A percentile compares a stretch with the other conserved stretches of the same genome.
phyloP scores from a whole-genome alignment of 345 rosid species.

The Mangifera indica region DNA sequence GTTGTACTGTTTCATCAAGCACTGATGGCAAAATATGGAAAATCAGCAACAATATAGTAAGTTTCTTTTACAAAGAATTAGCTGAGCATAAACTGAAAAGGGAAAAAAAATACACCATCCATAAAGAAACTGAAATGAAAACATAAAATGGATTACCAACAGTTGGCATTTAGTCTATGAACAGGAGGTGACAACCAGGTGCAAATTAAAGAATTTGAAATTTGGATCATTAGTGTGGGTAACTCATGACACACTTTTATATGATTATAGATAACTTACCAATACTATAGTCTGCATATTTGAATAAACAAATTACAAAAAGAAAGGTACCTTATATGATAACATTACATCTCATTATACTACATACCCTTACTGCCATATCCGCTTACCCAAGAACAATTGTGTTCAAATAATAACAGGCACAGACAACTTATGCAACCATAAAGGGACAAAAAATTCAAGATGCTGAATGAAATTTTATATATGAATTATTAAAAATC shows the following conservation, averaged over 20 bases:
- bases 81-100: neutral
- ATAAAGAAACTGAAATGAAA: neutral
- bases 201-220: neutral
- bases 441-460: neutral
- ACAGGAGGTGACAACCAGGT: constrained; percentile 2
- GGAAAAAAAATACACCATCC: neutral
- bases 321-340: neutral
- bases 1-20: constrained; percentile 55
- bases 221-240: neutral
- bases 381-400: neutral
- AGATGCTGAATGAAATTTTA: neutral
- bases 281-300: neutral
- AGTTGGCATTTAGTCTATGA: neutral
- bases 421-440: neutral
- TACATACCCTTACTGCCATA: neutral
- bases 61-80: neutral
- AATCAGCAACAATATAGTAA: constrained; percentile 6
- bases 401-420: neutral
- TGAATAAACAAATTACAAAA: neutral
- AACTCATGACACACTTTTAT: constrained; percentile 6
- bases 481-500: neutral
- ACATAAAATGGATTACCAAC: neutral
- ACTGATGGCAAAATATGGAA: constrained; percentile 42
- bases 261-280: neutral
- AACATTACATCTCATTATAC: neutral